phyloP scores from a whole-genome alignment of 805 yeast genomes.

The Monosporozyma aerobia region DNA sequence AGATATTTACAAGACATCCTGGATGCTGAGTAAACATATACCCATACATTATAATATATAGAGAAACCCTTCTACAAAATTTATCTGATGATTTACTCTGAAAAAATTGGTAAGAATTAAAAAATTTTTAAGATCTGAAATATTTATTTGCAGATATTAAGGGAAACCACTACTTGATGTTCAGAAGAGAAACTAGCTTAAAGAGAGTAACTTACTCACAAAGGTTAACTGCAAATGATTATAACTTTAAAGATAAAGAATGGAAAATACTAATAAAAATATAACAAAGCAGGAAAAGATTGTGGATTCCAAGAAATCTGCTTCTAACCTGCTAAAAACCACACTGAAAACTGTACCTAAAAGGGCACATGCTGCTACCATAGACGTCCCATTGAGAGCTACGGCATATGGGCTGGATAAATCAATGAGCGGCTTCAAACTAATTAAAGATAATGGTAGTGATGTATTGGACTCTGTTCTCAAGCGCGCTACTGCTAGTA shows the following conservation, averaged over 20 bases:
- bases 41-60: neutral
- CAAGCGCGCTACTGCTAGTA: neutral
- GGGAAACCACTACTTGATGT: neutral
- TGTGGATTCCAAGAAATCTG: neutral
- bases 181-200: neutral
- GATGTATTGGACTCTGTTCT: neutral
- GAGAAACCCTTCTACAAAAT: neutral
- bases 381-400: neutral
- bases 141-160: neutral
- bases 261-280: neutral
- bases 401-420: neutral
- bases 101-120: neutral
- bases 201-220: neutral
- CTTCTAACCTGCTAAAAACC: neutral
- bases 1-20: conserved; percentile 4
- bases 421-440: neutral
- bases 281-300: neutral
- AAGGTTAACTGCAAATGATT: neutral
- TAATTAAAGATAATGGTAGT: conserved; percentile 1
- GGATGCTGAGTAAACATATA: neutral
- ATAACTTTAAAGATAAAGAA: neutral
- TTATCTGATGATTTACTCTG: neutral
- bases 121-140: neutral
- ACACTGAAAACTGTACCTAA: neutral
- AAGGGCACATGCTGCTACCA: conserved; percentile 1